These are phyloP conservation scores for Dioszegia crocea DNA, from an alignment of 768 basidiomycete genomes.

Conservation along the genomic window DNA sequence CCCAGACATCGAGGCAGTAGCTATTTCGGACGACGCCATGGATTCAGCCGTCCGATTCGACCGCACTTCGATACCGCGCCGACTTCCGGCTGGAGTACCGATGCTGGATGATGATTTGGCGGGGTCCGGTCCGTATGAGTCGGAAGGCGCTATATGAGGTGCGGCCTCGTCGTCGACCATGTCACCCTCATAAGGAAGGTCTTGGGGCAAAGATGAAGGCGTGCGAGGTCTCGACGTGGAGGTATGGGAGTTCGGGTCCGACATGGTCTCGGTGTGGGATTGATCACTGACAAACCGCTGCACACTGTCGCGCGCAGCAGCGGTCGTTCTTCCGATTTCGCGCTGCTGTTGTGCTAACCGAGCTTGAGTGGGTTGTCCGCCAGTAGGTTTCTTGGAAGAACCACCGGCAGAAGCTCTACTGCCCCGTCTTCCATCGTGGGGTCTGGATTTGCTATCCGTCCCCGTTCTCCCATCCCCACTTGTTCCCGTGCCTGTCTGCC, in stretches of 20 bases:
- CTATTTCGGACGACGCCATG: conserved; percentile 26
- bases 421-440: no score
- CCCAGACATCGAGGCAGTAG: conserved; percentile 9
- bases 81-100: no score
- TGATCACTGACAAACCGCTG: conserved; percentile 35
- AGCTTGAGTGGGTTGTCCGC: conserved; percentile 3
- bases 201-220: background rate
- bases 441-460: background rate
- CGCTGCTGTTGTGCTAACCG: conserved; percentile 9
- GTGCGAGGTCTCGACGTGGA: conserved; percentile 30
- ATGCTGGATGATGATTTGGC: no score
- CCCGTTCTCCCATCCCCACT: conserved; percentile 11
- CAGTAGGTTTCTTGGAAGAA: background rate
- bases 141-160: background rate
- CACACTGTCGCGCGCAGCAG: conserved; percentile 14
- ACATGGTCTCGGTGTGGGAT: conserved; percentile 34
- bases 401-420: conserved; percentile 1
- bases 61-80: no score
- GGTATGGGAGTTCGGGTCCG: conserved; percentile 46
- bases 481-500: conserved; percentile 10
- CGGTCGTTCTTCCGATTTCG: background rate
- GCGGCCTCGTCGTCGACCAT: background rate
- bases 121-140: no score
- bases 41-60: background rate
- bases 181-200: background rate